These are phyloP conservation scores for Lasiosphaeria ovina DNA, from an alignment of 495 filamentous ascomycete genomes.

Conservation along the genomic window DNA sequence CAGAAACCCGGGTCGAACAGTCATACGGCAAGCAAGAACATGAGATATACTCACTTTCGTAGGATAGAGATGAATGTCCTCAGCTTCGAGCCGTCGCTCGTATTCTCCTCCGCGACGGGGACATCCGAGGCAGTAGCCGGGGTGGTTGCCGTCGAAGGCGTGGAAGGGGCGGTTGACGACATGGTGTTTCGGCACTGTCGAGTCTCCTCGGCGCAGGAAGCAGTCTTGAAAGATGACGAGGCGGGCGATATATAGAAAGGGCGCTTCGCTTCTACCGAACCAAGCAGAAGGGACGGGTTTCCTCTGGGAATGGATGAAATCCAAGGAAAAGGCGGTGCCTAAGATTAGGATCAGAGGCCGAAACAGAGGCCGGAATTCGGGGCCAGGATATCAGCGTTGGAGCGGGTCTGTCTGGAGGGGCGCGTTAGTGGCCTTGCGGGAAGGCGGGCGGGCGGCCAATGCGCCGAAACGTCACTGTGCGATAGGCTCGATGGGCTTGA, in stretches of 20 bases:
- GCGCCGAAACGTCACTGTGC: neutral
- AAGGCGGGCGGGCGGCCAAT: conserved; percentile 6
- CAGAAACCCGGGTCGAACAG: too few species aligned
- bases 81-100: conserved; percentile 80
- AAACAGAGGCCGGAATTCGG: conserved; percentile 1
- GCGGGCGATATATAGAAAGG: neutral
- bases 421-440: neutral
- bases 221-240: neutral
- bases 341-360: conserved; percentile 1
- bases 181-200: neutral
- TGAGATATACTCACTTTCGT: conserved; percentile 59
- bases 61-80: conserved; percentile 80
- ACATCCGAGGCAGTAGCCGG: conserved; percentile 10
- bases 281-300: neutral
- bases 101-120: conserved; percentile 50
- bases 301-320: neutral
- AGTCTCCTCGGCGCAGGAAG: neutral
- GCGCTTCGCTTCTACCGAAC: neutral
- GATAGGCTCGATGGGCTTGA: conserved; percentile 6
- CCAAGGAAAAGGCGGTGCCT: neutral
- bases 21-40: neutral
- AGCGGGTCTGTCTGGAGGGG: neutral
- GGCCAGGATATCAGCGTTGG: conserved; percentile 3
- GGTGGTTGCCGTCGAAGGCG: conserved; percentile 5
- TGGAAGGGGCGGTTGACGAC: conserved; percentile 3